Evolutionary conservation across 169 alveolate species (phyloP).

Genomic region (Cryptosporidium andersoni): DNA sequence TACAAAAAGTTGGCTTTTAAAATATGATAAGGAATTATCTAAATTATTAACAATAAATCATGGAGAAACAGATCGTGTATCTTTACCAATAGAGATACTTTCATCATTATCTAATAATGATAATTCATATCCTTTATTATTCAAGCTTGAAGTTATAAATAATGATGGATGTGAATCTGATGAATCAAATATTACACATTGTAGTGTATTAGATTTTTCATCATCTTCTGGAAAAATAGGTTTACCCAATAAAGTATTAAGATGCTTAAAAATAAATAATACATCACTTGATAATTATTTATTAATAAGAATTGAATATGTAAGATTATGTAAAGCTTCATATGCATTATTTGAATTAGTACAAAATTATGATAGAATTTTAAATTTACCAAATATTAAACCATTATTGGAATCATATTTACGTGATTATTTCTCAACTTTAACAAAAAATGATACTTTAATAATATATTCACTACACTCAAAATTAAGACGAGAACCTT

Average conservation of each 20-base stretch:
- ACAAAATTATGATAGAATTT: constrained; percentile 11
- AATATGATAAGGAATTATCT: neutral
- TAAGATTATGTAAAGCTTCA: constrained; percentile 20
- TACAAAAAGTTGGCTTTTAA: constrained; percentile 3
- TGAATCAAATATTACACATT: constrained; percentile 14
- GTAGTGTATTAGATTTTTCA: constrained; percentile 46
- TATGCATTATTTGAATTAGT: constrained; percentile 43
- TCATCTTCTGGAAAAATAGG: constrained; percentile 34
- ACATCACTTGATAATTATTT: neutral
- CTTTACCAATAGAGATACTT: constrained; percentile 17
- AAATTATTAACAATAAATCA: constrained; percentile 3
- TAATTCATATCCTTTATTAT: constrained; percentile 37
- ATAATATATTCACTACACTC: constrained; percentile 11
- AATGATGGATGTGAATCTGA: neutral
- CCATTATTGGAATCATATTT: constrained; percentile 33
- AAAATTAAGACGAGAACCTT: neutral
- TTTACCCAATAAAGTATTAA: constrained; percentile 39
- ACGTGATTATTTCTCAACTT: constrained; percentile 31
- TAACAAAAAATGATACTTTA: constrained; percentile 47
- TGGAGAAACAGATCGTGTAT: constrained; percentile 55
- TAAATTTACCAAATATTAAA: constrained; percentile 23
- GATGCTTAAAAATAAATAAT: constrained; percentile 29
- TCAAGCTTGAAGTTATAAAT: constrained; percentile 27
- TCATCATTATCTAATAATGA: constrained; percentile 16
- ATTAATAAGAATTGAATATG: constrained; percentile 31